phyloP scores from a whole-genome alignment of 371 early-diverging fungal genomes.

The Mycotypha africana region DNA sequence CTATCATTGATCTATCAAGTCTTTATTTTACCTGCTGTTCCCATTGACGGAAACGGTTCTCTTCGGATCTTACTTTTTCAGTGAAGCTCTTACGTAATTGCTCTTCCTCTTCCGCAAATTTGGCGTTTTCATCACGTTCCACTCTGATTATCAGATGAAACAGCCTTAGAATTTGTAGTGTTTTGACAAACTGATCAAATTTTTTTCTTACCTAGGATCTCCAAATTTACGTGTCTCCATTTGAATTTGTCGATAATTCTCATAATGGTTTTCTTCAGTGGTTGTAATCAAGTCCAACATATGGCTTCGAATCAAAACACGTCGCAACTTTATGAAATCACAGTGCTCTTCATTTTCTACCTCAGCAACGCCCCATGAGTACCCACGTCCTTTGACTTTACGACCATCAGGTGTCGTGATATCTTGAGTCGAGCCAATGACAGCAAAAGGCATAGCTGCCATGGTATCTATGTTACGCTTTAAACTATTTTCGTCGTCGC shows the following conservation, averaged over 20 bases:
- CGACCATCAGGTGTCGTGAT: conserved; percentile 72
- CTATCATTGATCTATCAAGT: too few relatives aligned
- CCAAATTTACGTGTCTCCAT: conserved; percentile 82
- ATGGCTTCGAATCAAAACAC: conserved; percentile 88
- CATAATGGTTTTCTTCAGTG: conserved; percentile 91
- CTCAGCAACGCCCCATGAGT: conserved; percentile 93
- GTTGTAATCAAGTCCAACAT: conserved; percentile 90
- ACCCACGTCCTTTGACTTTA: conserved; percentile 83
- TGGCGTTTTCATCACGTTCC: conserved; percentile 75
- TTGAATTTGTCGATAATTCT: conserved; percentile 79
- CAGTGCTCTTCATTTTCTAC: conserved; percentile 89
- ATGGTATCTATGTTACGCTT: conserved; percentile 79
- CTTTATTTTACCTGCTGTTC: conserved; percentile 87
- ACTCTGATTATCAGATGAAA: conserved; percentile 31
- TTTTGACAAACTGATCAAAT: background rate
- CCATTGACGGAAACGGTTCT: conserved; percentile 93
- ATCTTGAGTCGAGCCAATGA: conserved; percentile 89
- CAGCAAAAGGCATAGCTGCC: conserved; percentile 92
- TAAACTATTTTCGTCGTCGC: conserved; percentile 79
- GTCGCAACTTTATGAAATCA: conserved; percentile 92
- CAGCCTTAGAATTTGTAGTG: background rate
- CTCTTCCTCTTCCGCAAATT: conserved; percentile 96
- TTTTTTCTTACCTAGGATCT: conserved; percentile 65
- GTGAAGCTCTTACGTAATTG: conserved; percentile 85
- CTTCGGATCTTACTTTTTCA: conserved; percentile 92